phyloP scores from a whole-genome alignment of 352 stramenopile genomes.

The Phytophthora cryptogea region DNA sequence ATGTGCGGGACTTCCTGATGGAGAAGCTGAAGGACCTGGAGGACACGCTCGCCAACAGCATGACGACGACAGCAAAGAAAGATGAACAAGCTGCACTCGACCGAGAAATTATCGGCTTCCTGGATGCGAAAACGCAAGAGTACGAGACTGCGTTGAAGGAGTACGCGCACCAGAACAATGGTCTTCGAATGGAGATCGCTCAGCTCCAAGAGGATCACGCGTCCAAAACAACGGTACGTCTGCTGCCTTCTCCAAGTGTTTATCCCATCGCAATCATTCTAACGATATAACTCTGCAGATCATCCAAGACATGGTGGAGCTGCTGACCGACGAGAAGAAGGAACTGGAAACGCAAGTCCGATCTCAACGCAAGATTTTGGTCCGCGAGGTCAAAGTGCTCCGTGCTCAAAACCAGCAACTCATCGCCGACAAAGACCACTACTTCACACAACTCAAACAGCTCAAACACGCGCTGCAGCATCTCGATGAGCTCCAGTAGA shows the following conservation, averaged over 20 bases:
- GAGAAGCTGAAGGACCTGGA: slow-evolving; percentile 83
- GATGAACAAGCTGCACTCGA: slow-evolving; percentile 72
- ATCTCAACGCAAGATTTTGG: slow-evolving; percentile 80
- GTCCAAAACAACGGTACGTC: slow-evolving; percentile 59
- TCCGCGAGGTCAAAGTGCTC: slow-evolving; percentile 79
- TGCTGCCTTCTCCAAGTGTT: not conserved
- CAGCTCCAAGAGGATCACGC: slow-evolving; percentile 58
- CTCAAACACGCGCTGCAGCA: slow-evolving; percentile 77
- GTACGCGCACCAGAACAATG: slow-evolving; percentile 60
- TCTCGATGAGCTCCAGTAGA: slow-evolving; percentile 54
- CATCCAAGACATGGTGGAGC: slow-evolving; percentile 79
- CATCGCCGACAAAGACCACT: slow-evolving; percentile 63
- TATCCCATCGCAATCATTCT: not conserved
- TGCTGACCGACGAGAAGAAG: slow-evolving; percentile 77
- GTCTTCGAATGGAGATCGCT: slow-evolving; percentile 46
- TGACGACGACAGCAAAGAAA: slow-evolving; percentile 60
- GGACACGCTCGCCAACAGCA: slow-evolving; percentile 57
- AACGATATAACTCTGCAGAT: slow-evolving; percentile 43
- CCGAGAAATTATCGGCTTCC: slow-evolving; percentile 83
- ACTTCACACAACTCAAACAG: slow-evolving; percentile 77
- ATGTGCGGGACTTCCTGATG: slow-evolving; percentile 85
- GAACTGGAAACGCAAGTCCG: slow-evolving; percentile 73
- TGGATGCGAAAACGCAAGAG: slow-evolving; percentile 80
- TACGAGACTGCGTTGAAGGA: slow-evolving; percentile 66
- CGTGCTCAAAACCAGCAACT: slow-evolving; percentile 73